phyloP scores from a whole-genome alignment of 108 stramenopile species.

The Aurantiochytrium sp. region DNA sequence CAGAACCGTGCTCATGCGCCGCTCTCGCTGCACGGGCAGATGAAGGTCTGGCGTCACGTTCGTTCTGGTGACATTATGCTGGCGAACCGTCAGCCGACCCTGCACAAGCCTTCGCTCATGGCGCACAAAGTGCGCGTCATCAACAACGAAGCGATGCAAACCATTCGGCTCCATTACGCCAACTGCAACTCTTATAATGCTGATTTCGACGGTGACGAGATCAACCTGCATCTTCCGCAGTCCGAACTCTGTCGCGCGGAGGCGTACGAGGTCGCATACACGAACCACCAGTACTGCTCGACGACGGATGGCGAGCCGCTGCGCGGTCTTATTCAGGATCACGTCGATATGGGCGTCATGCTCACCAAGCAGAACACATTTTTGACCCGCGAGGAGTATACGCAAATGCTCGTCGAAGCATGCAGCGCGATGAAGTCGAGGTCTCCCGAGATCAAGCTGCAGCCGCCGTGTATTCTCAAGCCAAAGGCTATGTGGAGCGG shows the following conservation, averaged over 20 bases:
- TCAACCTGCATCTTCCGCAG: constrained; percentile 99
- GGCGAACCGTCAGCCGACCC: constrained; percentile 95
- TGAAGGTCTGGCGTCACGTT: constrained; percentile 90
- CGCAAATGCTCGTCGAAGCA: constrained; percentile 81
- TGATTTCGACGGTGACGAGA: constrained; percentile 99
- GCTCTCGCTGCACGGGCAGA: constrained; percentile 32
- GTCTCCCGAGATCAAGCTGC: constrained; percentile 67
- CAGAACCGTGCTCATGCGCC: not conserved
- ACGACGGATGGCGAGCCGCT: constrained; percentile 94
- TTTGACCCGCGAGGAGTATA: constrained; percentile 78
- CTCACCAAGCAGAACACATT: constrained; percentile 83
- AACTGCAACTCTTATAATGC: constrained; percentile 99
- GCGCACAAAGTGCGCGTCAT: constrained; percentile 92
- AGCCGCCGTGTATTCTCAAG: constrained; percentile 86
- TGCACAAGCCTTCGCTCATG: constrained; percentile 99
- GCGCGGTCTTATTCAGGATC: constrained; percentile 97
- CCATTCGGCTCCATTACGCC: constrained; percentile 98
- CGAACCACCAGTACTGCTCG: constrained; percentile 81
- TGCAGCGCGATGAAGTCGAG: constrained; percentile 21
- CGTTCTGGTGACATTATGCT: constrained; percentile 89
- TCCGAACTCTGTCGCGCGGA: constrained; percentile 88
- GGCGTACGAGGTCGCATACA: constrained; percentile 77
- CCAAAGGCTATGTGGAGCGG: constrained; percentile 88
- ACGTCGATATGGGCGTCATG: constrained; percentile 93
- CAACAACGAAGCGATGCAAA: constrained; percentile 66